phyloP scores from a whole-genome alignment of 495 filamentous ascomycete genomes.

The Lophium mytilinum region DNA sequence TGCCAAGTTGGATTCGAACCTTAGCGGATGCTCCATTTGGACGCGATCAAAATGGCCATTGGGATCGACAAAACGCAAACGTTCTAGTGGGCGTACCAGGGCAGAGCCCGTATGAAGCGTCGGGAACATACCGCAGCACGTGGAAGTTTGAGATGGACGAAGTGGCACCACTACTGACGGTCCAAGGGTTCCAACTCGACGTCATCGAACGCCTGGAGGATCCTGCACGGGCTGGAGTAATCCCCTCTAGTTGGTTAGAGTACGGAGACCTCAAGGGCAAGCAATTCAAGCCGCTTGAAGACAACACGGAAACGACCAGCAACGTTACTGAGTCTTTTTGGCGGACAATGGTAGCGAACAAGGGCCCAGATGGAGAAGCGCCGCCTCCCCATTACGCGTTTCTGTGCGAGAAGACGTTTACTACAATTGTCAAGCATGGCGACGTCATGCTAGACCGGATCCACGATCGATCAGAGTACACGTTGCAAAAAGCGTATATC shows the following conservation, averaged over 20 bases:
- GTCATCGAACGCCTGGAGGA: background rate
- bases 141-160: background rate
- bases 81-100: background rate
- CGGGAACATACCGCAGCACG: background rate
- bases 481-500: background rate
- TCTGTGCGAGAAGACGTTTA: background rate
- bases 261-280: background rate
- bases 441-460: background rate
- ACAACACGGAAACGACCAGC: background rate
- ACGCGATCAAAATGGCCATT: background rate
- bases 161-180: background rate
- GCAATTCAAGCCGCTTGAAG: background rate
- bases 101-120: background rate
- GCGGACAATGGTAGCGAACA: background rate
- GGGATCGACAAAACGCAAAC: background rate
- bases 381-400: background rate
- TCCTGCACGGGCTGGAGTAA: background rate
- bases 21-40: background rate
- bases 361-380: background rate
- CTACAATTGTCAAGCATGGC: background rate
- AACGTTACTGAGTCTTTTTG: background rate
- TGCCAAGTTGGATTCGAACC: background rate
- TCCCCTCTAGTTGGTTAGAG: background rate
- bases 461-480: background rate
- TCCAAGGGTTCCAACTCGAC: background rate